These are phyloP conservation scores for Volutella citrinella DNA, from an alignment of 2,329 filamentous ascomycete species.

Conservation along the genomic window DNA sequence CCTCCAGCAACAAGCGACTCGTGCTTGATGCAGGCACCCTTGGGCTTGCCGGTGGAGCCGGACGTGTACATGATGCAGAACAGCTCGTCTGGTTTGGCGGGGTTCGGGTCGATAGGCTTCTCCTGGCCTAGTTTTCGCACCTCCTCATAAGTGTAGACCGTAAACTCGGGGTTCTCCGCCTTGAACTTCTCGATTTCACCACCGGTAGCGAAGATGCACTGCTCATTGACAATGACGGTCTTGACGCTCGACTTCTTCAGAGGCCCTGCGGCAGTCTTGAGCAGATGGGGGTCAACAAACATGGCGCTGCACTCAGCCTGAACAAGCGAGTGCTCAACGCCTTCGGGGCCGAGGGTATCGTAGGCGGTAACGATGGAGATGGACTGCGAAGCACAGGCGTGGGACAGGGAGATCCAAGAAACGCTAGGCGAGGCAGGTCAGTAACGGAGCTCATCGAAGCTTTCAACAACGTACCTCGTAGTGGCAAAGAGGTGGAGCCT, in stretches of 20 bases:
- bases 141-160: slow-evolving; percentile 53
- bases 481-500: slow-evolving; percentile 79
- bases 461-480: slow-evolving; percentile 70
- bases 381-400: slow-evolving; percentile 76
- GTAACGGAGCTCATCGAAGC: slow-evolving; percentile 2
- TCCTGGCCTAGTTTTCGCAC: slow-evolving; percentile 58
- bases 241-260: slow-evolving; percentile 57
- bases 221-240: slow-evolving; percentile 62
- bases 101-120: slow-evolving; percentile 67
- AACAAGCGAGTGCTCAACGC: slow-evolving; percentile 79
- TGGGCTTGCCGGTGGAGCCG: slow-evolving; percentile 83
- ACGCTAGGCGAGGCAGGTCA: slow-evolving; percentile 45
- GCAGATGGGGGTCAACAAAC: slow-evolving; percentile 80
- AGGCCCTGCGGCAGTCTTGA: slow-evolving; percentile 56
- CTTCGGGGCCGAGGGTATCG: slow-evolving; percentile 83
- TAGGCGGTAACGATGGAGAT: slow-evolving; percentile 93
- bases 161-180: slow-evolving; percentile 51
- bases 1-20: slow-evolving; percentile 71
- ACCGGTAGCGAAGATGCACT: slow-evolving; percentile 48
- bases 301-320: slow-evolving; percentile 80
- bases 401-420: slow-evolving; percentile 81
- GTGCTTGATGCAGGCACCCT: slow-evolving; percentile 83
- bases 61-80: slow-evolving; percentile 89
- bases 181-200: slow-evolving; percentile 55
- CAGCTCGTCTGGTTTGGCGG: slow-evolving; percentile 71